Percentiles rank a stretch among this genome's conserved stretches.
Evolutionary conservation across 257 asterid genomes (phyloP).

Genomic region (Jasminum sambac): DNA sequence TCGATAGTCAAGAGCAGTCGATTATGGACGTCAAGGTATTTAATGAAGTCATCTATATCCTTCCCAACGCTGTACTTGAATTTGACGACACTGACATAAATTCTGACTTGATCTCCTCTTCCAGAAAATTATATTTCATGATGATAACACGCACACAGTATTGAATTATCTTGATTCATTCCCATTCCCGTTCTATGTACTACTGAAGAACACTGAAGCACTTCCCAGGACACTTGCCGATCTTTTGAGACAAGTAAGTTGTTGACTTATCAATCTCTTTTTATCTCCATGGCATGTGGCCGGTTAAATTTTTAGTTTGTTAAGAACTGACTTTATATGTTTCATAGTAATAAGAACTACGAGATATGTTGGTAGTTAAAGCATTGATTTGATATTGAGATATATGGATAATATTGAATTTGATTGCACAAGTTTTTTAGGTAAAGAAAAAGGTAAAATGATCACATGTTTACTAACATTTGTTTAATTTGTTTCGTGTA

Average conservation of each 20-base stretch:
- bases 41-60: neutral
- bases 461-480: neutral
- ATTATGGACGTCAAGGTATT: conserved; percentile 64
- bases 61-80: neutral
- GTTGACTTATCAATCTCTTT: neutral
- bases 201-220: conserved; percentile 77
- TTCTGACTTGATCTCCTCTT: conserved; percentile 10
- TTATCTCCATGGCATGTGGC: too few relatives aligned
- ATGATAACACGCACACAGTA: conserved; percentile 28
- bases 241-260: conserved; percentile 83
- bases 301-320: too few relatives aligned
- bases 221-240: conserved; percentile 92
- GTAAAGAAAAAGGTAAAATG: too few relatives aligned
- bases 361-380: too few relatives aligned
- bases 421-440: too few relatives aligned
- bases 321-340: too few relatives aligned
- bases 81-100: neutral
- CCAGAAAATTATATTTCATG: conserved; percentile 65
- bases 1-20: conserved; percentile 74
- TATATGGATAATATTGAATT: too few relatives aligned
- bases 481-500: conserved; percentile 4
- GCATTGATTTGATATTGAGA: too few relatives aligned
- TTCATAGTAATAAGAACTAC: too few relatives aligned
- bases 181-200: conserved; percentile 87
- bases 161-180: conserved; percentile 70